Conservation (phyloP, 2,329 filamentous ascomycete genomes). For the Ceratocystis albifundus region DNA sequence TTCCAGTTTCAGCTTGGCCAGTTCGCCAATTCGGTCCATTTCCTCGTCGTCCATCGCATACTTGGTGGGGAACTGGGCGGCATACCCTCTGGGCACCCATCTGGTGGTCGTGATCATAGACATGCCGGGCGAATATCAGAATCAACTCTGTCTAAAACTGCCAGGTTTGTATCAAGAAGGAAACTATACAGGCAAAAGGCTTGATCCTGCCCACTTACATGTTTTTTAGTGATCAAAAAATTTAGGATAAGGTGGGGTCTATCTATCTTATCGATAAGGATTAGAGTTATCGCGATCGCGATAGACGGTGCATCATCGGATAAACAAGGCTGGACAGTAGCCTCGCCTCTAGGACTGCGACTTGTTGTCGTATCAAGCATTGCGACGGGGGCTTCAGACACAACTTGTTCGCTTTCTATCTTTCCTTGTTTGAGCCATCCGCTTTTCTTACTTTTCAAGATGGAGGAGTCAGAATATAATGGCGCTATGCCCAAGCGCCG, state of each 20-base stretch:
- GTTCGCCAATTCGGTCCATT: slow-evolving; percentile 60
- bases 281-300: slow-evolving; percentile 4
- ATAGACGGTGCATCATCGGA: slow-evolving; percentile 11
- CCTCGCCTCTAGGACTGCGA: slow-evolving; percentile 14
- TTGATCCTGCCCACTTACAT: slow-evolving; percentile 18
- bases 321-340: slow-evolving; percentile 17
- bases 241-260: slow-evolving; percentile 20
- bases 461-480: slow-evolving; percentile 28
- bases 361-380: not conserved
- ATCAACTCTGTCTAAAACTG: not conserved
- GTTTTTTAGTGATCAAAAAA: slow-evolving; percentile 13
- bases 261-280: slow-evolving; percentile 20
- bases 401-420: not conserved
- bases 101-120: slow-evolving; percentile 68
- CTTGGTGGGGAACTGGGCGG: slow-evolving; percentile 62
- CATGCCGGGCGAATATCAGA: slow-evolving; percentile 33
- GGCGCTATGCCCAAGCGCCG: slow-evolving; percentile 34
- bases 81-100: slow-evolving; percentile 67
- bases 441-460: not conserved
- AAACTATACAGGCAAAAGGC: slow-evolving; percentile 3
- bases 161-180: slow-evolving; percentile 8
- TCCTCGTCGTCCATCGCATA: slow-evolving; percentile 66
- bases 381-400: not conserved
- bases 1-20: slow-evolving; percentile 71
- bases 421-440: too few species aligned